A percentile compares a stretch with the other conserved stretches of the same genome.
phyloP scores from a whole-genome alignment of 2,329 filamentous ascomycete genomes.

The Neopestalotiopsis rosae region DNA sequence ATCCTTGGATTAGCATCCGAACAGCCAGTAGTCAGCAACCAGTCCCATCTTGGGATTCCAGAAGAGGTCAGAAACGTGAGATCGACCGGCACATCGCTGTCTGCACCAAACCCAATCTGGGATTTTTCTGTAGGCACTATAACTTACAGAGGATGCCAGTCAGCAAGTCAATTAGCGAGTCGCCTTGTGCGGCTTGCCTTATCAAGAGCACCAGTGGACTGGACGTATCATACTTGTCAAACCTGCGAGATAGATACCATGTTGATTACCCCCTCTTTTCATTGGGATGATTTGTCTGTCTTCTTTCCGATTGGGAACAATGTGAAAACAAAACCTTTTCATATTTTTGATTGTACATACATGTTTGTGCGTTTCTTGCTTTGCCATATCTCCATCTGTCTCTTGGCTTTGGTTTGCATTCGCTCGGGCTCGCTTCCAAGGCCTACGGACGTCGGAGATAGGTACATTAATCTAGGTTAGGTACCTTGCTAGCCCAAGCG shows the following conservation, averaged over 20 bases:
- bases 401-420: too few species aligned
- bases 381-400: too few species aligned
- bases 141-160: neutral
- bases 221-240: neutral
- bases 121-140: neutral
- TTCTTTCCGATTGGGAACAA: neutral
- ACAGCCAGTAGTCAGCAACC: neutral
- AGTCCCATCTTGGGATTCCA: neutral
- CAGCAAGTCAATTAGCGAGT: neutral
- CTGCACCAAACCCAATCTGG: slow-evolving; percentile 6
- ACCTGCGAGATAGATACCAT: neutral
- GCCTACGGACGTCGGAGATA: too few species aligned
- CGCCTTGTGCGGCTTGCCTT: neutral
- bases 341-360: too few species aligned
- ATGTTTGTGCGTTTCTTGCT: too few species aligned
- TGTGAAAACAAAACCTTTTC: too few species aligned
- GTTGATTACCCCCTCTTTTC: neutral
- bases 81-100: slow-evolving; percentile 2
- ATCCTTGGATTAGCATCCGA: neutral
- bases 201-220: neutral
- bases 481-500: neutral
- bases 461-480: neutral
- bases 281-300: neutral
- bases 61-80: neutral
- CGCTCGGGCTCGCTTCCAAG: too few species aligned